Percentiles rank a stretch among this genome's conserved stretches.
These are phyloP conservation scores for Telopea speciosissima DNA, from an alignment of 177 flowering plant species.

Conservation along the genomic window DNA sequence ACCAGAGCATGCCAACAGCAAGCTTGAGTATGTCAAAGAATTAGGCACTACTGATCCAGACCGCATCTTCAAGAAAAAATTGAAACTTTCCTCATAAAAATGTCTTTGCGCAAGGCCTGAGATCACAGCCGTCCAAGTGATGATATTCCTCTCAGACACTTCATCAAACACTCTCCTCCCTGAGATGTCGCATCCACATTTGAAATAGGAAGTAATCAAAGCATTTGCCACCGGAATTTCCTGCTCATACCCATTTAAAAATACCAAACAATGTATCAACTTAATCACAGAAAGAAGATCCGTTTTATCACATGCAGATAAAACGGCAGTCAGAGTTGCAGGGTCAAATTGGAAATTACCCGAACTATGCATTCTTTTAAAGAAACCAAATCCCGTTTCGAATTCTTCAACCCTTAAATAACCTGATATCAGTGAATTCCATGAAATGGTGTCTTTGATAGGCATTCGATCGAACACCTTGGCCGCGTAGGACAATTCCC, in stretches of 20 bases:
- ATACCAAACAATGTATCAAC: constrained; percentile 49
- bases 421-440: constrained; percentile 60
- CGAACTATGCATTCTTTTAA: constrained; percentile 33
- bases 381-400: constrained; percentile 34
- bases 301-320: constrained; percentile 42
- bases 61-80: constrained; percentile 45
- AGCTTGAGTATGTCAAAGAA: constrained; percentile 58
- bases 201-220: constrained; percentile 55
- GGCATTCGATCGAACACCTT: constrained; percentile 70
- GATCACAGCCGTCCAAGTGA: constrained; percentile 83
- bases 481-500: constrained; percentile 31
- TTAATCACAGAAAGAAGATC: constrained; percentile 21
- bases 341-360: constrained; percentile 39
- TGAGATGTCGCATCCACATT: constrained; percentile 33
- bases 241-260: constrained; percentile 36
- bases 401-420: constrained; percentile 32
- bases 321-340: constrained; percentile 53
- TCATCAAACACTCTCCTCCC: constrained; percentile 55
- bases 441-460: constrained; percentile 54
- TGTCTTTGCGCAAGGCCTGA: constrained; percentile 68
- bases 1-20: constrained; percentile 65
- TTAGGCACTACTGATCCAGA: constrained; percentile 48
- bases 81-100: constrained; percentile 49
- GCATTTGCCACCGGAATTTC: constrained; percentile 62
- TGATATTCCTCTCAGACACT: constrained; percentile 59